Conservation (phyloP, 2,329 filamentous ascomycete genomes). For the Stemphylium lycopersici region DNA sequence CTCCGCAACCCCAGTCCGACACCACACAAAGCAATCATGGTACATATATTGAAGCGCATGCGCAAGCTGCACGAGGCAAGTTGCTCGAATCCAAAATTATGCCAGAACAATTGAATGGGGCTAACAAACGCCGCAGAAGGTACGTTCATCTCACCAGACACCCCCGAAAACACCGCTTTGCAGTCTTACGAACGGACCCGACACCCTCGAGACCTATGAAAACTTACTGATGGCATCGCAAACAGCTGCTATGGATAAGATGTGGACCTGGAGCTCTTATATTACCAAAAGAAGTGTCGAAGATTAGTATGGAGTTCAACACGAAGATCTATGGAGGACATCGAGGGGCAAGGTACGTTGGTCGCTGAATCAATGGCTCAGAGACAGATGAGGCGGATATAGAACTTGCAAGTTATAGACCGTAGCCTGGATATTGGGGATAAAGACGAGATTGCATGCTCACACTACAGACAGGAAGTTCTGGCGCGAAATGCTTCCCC, state of each 20-base stretch:
- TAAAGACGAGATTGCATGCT: not conserved
- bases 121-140: conserved; percentile 41
- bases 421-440: not conserved
- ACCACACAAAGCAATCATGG: conserved; percentile 51
- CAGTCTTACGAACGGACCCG: not conserved
- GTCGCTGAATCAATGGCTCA: not conserved
- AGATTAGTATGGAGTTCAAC: conserved; percentile 77
- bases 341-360: conserved; percentile 70
- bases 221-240: conserved; percentile 6
- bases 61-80: conserved; percentile 74
- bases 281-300: conserved; percentile 75
- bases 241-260: conserved; percentile 74
- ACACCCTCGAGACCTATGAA: not conserved
- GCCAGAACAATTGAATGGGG: conserved; percentile 3
- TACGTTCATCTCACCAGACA: conserved; percentile 26
- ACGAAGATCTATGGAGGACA: conserved; percentile 68
- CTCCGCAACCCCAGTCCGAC: conserved; percentile 25
- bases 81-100: conserved; percentile 19
- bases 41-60: conserved; percentile 70
- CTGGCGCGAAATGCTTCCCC: conserved; percentile 81
- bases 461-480: conserved; percentile 69
- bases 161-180: conserved; percentile 21
- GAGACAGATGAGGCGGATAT: too few relatives aligned
- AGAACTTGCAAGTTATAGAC: not conserved
- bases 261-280: conserved; percentile 83